Percentiles rank a stretch among this genome's conserved stretches.
Conservation (phyloP, 768 basidiomycete genomes). For the Tylopilus vinaceipallidus region DNA sequence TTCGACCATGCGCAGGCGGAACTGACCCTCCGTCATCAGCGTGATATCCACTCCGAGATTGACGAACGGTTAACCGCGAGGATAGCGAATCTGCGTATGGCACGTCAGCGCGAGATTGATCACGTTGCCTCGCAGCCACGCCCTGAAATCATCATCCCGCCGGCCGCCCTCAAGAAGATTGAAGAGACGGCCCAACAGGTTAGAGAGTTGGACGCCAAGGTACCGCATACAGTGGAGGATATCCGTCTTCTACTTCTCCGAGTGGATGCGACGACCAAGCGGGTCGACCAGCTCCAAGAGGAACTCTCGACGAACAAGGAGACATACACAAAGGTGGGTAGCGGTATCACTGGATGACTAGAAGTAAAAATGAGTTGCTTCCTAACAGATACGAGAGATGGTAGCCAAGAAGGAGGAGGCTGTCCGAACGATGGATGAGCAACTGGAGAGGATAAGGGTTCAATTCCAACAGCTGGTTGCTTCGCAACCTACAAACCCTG, state of each 20-base stretch:
- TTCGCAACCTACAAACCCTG: constrained; percentile 2
- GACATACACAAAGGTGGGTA: constrained; percentile 18
- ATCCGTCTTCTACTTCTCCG: constrained; percentile 26
- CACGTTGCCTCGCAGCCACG: constrained; percentile 12
- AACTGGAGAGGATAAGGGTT: constrained; percentile 14
- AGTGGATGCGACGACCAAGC: constrained; percentile 21
- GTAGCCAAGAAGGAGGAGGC: constrained; percentile 10
- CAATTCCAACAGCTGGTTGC: constrained; percentile 18
- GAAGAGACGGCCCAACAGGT: constrained; percentile 17
- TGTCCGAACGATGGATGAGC: constrained; percentile 13
- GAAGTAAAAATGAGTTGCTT: constrained; percentile 1
- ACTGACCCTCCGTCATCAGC: constrained; percentile 25
- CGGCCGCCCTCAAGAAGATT: constrained; percentile 12
- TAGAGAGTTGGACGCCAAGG: constrained; percentile 20
- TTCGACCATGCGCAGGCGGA: constrained; percentile 32
- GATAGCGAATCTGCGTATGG: constrained; percentile 19
- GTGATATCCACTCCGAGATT: constrained; percentile 18
- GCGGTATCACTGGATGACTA: not conserved
- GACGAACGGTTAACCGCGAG: constrained; percentile 18
- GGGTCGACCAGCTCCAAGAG: constrained; percentile 20
- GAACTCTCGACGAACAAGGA: constrained; percentile 20
- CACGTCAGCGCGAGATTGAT: constrained; percentile 22
- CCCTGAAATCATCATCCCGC: constrained; percentile 22
- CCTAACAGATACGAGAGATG: constrained; percentile 20
- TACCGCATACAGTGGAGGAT: constrained; percentile 25